phyloP scores from a whole-genome alignment of 2,329 filamentous ascomycete species.

The Microcyclospora tardicrescens region DNA sequence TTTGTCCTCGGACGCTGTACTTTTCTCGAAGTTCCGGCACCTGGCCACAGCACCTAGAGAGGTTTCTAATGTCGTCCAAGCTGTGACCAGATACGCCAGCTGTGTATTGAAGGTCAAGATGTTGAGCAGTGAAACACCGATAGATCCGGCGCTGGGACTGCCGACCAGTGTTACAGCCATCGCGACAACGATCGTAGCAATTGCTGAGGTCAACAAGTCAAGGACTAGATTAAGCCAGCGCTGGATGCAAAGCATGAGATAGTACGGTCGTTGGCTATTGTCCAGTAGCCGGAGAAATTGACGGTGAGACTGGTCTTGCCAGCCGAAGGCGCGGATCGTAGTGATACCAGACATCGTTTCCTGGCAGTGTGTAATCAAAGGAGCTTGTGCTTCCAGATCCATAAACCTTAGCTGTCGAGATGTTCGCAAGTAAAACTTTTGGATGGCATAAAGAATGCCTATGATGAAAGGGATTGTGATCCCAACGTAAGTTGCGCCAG shows the following conservation, averaged over 20 bases:
- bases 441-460: slow-evolving; percentile 28
- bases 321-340: slow-evolving; percentile 41
- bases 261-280: slow-evolving; percentile 31
- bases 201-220: slow-evolving; percentile 27
- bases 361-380: slow-evolving; percentile 38
- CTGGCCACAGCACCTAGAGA: slow-evolving; percentile 44
- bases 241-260: slow-evolving; percentile 34
- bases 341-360: slow-evolving; percentile 37
- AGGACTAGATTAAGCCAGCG: slow-evolving; percentile 32
- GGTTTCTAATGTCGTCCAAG: slow-evolving; percentile 47
- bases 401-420: slow-evolving; percentile 38
- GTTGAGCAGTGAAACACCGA: slow-evolving; percentile 42
- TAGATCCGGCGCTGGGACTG: slow-evolving; percentile 19
- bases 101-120: slow-evolving; percentile 41
- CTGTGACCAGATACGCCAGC: slow-evolving; percentile 37
- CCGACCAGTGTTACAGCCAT: slow-evolving; percentile 27
- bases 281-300: slow-evolving; percentile 29
- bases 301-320: slow-evolving; percentile 27
- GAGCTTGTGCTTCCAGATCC: slow-evolving; percentile 39
- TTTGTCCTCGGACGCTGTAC: slow-evolving; percentile 38
- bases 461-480: slow-evolving; percentile 28
- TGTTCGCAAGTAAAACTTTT: slow-evolving; percentile 35
- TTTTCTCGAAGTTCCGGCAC: slow-evolving; percentile 39
- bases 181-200: slow-evolving; percentile 12
- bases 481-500: slow-evolving; percentile 28